phyloP scores from a whole-genome alignment of 345 rosid species.

The Eucalyptus marginata region DNA sequence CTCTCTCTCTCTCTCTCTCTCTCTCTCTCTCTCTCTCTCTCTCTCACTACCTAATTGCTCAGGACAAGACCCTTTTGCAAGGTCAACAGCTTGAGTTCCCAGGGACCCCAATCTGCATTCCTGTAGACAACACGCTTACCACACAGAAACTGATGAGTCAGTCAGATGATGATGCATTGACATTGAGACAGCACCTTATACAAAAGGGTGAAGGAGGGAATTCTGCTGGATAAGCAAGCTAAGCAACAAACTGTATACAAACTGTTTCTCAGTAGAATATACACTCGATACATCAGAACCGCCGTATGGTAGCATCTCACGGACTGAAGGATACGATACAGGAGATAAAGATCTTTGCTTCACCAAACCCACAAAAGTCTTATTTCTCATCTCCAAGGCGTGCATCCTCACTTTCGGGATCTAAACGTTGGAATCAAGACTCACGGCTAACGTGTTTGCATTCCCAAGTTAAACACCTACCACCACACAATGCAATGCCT shows the following conservation, averaged over 20 bases:
- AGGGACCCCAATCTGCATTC: neutral
- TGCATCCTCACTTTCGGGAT: neutral
- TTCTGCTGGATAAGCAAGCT: neutral
- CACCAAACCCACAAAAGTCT: neutral
- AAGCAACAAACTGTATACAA: neutral
- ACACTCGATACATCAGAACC: neutral
- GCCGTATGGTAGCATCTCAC: neutral
- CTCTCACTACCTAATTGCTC: neutral
- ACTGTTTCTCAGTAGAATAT: neutral
- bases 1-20: neutral
- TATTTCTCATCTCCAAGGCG: neutral
- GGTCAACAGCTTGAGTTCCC: neutral
- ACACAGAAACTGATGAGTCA: neutral
- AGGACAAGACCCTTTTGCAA: neutral
- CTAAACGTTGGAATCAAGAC: neutral
- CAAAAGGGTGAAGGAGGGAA: neutral
- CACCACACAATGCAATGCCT: neutral
- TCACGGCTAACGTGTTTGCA: neutral
- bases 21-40: neutral
- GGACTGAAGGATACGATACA: neutral
- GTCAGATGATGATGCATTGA: neutral
- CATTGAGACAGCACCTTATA: neutral
- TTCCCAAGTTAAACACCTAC: neutral
- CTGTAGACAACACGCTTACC: neutral
- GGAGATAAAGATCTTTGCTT: neutral